Evolutionary conservation across 2,329 filamentous ascomycete genomes (phyloP).

Genomic region (Biscogniauxia mediterranea): DNA sequence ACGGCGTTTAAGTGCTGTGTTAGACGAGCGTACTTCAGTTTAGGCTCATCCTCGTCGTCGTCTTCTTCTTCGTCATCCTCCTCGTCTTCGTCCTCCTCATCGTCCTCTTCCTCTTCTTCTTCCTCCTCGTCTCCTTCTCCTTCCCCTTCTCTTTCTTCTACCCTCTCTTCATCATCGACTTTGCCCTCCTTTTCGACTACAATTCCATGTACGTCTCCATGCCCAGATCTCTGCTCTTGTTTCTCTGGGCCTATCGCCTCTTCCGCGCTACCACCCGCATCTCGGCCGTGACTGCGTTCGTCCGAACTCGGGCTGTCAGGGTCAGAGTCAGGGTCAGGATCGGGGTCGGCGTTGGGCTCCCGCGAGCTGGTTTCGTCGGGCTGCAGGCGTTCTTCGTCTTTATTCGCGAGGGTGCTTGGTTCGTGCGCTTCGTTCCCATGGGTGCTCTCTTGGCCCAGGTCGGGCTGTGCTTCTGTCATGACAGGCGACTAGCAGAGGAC

Average conservation of each 20-base stretch:
- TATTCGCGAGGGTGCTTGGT: slow-evolving; percentile 4
- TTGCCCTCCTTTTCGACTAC: slow-evolving; percentile 39
- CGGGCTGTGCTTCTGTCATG: slow-evolving; percentile 44
- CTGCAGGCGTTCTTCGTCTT: slow-evolving; percentile 17
- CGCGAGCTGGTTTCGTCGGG: not conserved
- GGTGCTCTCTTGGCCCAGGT: slow-evolving; percentile 28
- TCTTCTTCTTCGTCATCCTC: slow-evolving; percentile 71
- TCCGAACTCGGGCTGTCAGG: too few species aligned
- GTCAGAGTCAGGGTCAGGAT: not conserved
- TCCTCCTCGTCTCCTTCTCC: slow-evolving; percentile 31
- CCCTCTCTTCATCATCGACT: slow-evolving; percentile 54
- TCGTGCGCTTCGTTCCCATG: slow-evolving; percentile 3
- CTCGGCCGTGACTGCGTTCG: slow-evolving; percentile 2
- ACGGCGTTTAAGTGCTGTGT: slow-evolving; percentile 76
- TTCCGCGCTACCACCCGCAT: slow-evolving; percentile 8
- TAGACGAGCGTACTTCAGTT: slow-evolving; percentile 86
- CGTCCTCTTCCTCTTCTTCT: slow-evolving; percentile 45
- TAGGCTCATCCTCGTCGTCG: slow-evolving; percentile 89
- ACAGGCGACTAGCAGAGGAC: slow-evolving; percentile 26
- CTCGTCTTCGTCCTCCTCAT: slow-evolving; percentile 50
- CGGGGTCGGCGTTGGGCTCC: not conserved
- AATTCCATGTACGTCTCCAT: slow-evolving; percentile 13
- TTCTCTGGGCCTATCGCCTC: not conserved
- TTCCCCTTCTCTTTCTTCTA: slow-evolving; percentile 45
- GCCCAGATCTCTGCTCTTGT: not conserved